Conservation (phyloP, 2,329 filamentous ascomycete species). For the Diaporthe caulivora region DNA sequence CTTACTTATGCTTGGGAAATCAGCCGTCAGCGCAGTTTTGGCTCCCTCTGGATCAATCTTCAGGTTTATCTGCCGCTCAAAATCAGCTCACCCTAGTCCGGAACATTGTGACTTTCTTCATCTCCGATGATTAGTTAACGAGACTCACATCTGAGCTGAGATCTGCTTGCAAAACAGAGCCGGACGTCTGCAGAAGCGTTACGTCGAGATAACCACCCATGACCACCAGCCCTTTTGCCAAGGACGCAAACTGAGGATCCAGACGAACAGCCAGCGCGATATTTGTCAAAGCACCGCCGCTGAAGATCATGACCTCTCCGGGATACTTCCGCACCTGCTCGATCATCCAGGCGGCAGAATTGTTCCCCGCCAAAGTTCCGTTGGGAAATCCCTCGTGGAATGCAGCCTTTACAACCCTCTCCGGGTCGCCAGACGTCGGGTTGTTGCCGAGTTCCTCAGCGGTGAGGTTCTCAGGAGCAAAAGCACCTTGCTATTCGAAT, state of each 20-base stretch:
- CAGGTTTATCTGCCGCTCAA: conserved; percentile 56
- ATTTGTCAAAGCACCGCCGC: conserved; percentile 61
- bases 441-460: conserved; percentile 56
- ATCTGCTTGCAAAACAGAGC: conserved; percentile 42
- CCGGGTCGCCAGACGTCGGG: conserved; percentile 58
- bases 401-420: conserved; percentile 53
- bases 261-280: conserved; percentile 60
- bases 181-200: conserved; percentile 49
- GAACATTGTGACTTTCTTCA: conserved; percentile 37
- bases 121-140: conserved; percentile 39
- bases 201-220: conserved; percentile 65
- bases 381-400: conserved; percentile 61
- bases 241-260: conserved; percentile 59
- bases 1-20: conserved; percentile 57
- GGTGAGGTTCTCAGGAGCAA: conserved; percentile 56
- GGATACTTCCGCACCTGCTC: conserved; percentile 62
- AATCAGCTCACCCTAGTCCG: neutral
- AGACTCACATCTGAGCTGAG: conserved; percentile 45
- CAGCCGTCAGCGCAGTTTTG: conserved; percentile 61
- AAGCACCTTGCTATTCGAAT: conserved; percentile 52
- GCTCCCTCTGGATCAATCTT: conserved; percentile 64
- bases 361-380: conserved; percentile 53
- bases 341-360: conserved; percentile 60
- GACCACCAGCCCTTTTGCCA: conserved; percentile 60
- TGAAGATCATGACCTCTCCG: conserved; percentile 61